A percentile compares a stretch with the other conserved stretches of the same genome.
Conservation (phyloP, 345 rosid species). For the Euphorbia pulcherrima region DNA sequence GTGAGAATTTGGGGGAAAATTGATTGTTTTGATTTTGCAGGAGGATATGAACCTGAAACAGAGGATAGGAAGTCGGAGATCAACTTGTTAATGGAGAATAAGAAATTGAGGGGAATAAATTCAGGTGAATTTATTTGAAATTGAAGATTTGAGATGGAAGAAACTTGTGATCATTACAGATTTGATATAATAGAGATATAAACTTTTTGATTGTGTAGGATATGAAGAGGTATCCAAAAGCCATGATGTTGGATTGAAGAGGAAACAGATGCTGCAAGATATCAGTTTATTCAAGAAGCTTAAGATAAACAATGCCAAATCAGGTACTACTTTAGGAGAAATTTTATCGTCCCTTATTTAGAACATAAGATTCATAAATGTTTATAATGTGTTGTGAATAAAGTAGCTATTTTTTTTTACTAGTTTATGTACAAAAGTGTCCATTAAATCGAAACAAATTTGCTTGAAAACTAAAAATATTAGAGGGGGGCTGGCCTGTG, state of each 20-base stretch:
- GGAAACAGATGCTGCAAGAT: constrained; percentile 45
- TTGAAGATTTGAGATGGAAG: neutral
- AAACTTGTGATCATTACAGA: no score
- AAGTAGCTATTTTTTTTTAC: no score
- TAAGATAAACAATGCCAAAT: constrained; percentile 34
- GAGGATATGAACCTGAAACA: constrained; percentile 28
- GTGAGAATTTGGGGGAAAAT: neutral
- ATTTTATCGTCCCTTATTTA: no score
- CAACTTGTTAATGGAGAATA: constrained; percentile 26
- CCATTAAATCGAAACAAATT: no score
- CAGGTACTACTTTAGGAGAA: constrained; percentile 23
- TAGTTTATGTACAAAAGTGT: no score
- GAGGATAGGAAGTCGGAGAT: constrained; percentile 9
- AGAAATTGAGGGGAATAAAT: constrained; percentile 37
- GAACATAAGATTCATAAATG: no score
- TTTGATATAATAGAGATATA: neutral
- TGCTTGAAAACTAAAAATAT: no score
- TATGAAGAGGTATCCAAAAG: constrained; percentile 18
- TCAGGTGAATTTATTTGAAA: constrained; percentile 30
- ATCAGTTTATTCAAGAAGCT: constrained; percentile 42
- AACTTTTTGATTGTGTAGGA: constrained; percentile 20
- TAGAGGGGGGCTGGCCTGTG: no score
- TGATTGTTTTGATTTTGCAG: constrained; percentile 13
- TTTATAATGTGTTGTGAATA: no score
- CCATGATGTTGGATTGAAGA: constrained; percentile 34